These are phyloP conservation scores for Casuarina glauca DNA, from an alignment of 306 rosid species.

Conservation along the genomic window DNA sequence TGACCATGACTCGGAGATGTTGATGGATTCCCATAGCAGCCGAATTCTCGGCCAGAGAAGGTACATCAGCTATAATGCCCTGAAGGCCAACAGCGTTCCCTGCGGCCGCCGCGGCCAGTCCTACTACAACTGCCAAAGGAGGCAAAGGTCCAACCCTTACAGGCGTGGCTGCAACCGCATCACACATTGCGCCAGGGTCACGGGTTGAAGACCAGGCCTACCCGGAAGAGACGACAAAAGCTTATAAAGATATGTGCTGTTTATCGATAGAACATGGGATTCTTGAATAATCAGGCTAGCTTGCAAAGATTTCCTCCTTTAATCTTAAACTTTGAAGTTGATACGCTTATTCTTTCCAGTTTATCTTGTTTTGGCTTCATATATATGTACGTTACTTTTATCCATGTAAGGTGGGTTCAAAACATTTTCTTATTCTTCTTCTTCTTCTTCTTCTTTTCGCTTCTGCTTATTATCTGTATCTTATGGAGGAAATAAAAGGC, in stretches of 20 bases:
- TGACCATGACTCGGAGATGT: constrained; percentile 40
- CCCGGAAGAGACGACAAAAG: not conserved
- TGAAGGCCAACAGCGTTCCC: constrained; percentile 31
- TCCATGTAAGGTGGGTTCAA: too few species aligned
- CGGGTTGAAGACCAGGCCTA: constrained; percentile 12
- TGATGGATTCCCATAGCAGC: constrained; percentile 31
- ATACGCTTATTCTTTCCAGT: not conserved
- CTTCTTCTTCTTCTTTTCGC: not conserved
- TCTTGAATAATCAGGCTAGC: not conserved
- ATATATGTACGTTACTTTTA: not conserved
- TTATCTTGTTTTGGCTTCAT: not conserved
- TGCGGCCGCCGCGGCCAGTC: constrained; percentile 48
- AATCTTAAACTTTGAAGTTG: not conserved
- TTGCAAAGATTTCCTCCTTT: constrained; percentile 2
- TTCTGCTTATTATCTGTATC: not conserved
- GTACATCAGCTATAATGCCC: constrained; percentile 40
- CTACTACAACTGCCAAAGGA: constrained; percentile 44
- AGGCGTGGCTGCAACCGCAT: constrained; percentile 40
- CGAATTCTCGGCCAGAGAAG: not conserved
- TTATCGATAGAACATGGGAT: not conserved
- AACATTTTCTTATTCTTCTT: not conserved
- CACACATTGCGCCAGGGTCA: constrained; percentile 49
- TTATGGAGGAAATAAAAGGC: constrained; percentile 6
- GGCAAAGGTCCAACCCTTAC: constrained; percentile 45
- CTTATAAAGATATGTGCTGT: not conserved